phyloP scores from a whole-genome alignment of 768 basidiomycete species.

The Pisolithus microcarpus region DNA sequence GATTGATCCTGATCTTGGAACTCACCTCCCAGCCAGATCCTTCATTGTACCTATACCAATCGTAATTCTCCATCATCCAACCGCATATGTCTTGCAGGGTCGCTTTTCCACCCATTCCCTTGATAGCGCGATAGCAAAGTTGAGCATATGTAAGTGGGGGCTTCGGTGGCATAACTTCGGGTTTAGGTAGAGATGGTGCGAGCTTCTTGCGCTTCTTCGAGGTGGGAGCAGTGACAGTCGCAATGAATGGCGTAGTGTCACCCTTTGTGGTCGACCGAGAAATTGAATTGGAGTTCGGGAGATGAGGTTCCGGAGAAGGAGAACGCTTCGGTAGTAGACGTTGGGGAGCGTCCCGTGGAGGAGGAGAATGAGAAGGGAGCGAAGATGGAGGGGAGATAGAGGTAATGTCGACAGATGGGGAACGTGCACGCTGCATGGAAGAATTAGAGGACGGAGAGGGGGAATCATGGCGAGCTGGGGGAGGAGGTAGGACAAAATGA shows the following conservation, averaged over 20 bases:
- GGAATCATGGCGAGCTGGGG: slow-evolving; percentile 70
- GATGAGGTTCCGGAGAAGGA: slow-evolving; percentile 42
- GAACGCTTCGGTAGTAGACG: slow-evolving; percentile 40
- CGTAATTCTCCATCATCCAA: slow-evolving; percentile 85
- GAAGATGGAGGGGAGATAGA: slow-evolving; percentile 80
- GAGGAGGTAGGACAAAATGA: slow-evolving; percentile 90
- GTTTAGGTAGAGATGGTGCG: slow-evolving; percentile 38
- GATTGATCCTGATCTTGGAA: slow-evolving; percentile 2
- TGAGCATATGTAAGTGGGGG: slow-evolving; percentile 88
- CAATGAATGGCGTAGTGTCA: slow-evolving; percentile 6
- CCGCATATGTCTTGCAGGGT: slow-evolving; percentile 86
- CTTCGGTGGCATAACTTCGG: slow-evolving; percentile 79
- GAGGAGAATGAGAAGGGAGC: slow-evolving; percentile 68
- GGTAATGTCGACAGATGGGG: slow-evolving; percentile 77
- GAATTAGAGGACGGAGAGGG: slow-evolving; percentile 74
- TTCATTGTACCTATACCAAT: slow-evolving; percentile 85
- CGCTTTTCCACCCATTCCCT: slow-evolving; percentile 73
- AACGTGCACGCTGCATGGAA: slow-evolving; percentile 60
- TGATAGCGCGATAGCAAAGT: slow-evolving; percentile 85
- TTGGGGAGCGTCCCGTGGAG: slow-evolving; percentile 41
- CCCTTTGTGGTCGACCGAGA: slow-evolving; percentile 36
- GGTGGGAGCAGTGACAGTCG: slow-evolving; percentile 18
- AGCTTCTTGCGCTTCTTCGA: slow-evolving; percentile 72
- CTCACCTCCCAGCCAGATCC: slow-evolving; percentile 86
- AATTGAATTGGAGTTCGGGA: slow-evolving; percentile 59